phyloP scores from a whole-genome alignment of 371 early-diverging fungal species.

The Basidiobolus meristosporus region DNA sequence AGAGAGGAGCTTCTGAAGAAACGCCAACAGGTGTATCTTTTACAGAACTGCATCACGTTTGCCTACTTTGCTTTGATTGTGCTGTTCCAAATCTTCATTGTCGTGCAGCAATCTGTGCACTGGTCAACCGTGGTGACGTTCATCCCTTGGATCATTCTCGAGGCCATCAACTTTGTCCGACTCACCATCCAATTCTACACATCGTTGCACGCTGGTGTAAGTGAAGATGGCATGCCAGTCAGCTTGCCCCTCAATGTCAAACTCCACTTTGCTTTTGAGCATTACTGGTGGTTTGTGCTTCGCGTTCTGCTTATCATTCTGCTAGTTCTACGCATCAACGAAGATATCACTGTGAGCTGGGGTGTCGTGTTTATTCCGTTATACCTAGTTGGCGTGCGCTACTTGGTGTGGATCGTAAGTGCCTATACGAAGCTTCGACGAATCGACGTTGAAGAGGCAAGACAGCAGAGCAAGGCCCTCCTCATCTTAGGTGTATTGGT shows the following conservation, averaged over 20 bases:
- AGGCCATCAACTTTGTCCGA: slow-evolving; percentile 19
- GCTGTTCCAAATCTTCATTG: slow-evolving; percentile 28
- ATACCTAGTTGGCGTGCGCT: slow-evolving; percentile 42
- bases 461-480: slow-evolving; percentile 25
- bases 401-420: slow-evolving; percentile 20
- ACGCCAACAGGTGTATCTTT: neutral
- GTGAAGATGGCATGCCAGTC: too few species aligned
- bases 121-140: slow-evolving; percentile 40
- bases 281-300: slow-evolving; percentile 29
- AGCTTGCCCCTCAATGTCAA: slow-evolving; percentile 3
- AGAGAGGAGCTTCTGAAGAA: slow-evolving; percentile 1
- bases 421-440: slow-evolving; percentile 23
- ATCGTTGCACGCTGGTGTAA: too few species aligned
- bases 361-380: slow-evolving; percentile 58
- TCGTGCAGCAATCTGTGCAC: slow-evolving; percentile 16
- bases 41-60: too few species aligned
- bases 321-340: slow-evolving; percentile 35
- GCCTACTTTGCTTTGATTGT: neutral
- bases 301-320: slow-evolving; percentile 33
- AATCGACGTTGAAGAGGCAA: slow-evolving; percentile 17
- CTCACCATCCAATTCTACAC: too few species aligned
- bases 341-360: slow-evolving; percentile 36
- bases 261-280: neutral
- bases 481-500: slow-evolving; percentile 20
- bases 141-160: slow-evolving; percentile 50